These are phyloP conservation scores for Ceratocystis ficicola DNA, from an alignment of 2,329 filamentous ascomycete species.

Conservation along the genomic window DNA sequence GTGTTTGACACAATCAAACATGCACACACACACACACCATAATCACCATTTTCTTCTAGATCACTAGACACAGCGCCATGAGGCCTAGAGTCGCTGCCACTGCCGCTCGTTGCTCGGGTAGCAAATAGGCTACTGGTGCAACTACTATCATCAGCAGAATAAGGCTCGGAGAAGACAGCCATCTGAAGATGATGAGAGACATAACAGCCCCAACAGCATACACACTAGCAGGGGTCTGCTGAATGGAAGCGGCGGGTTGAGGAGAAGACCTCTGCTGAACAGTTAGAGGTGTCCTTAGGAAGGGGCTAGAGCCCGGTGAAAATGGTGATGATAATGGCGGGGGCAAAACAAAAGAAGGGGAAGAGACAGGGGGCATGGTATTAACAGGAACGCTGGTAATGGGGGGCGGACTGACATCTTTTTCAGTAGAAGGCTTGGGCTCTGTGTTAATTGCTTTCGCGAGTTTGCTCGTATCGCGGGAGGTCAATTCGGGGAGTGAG, in stretches of 20 bases:
- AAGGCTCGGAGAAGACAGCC: constrained; percentile 4
- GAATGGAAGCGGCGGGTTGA: constrained; percentile 3
- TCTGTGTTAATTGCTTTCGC: not conserved
- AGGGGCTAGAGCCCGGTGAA: constrained; percentile 1
- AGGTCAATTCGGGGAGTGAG: not conserved
- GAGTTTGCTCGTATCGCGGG: not conserved
- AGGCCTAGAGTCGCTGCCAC: constrained; percentile 7
- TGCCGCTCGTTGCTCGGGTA: constrained; percentile 11
- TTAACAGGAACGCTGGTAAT: not conserved
- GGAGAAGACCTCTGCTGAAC: constrained; percentile 17
- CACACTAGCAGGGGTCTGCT: not conserved
- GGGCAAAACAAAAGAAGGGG: constrained; percentile 1
- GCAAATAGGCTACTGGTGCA: not conserved
- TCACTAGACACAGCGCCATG: constrained; percentile 15
- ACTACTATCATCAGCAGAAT: constrained; percentile 13
- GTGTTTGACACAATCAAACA: constrained; percentile 12
- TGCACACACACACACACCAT: constrained; percentile 8
- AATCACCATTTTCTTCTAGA: constrained; percentile 11
- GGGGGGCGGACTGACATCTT: constrained; percentile 20
- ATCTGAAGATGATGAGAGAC: constrained; percentile 1
- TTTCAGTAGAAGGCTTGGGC: constrained; percentile 13
- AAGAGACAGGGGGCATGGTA: not conserved
- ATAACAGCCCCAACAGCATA: constrained; percentile 3
- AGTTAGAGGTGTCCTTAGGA: constrained; percentile 18
- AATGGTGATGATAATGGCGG: not conserved